A percentile compares a stretch with the other conserved stretches of the same genome.
Evolutionary conservation across 352 stramenopile species (phyloP).

Genomic region (Lagenidium giganteum): DNA sequence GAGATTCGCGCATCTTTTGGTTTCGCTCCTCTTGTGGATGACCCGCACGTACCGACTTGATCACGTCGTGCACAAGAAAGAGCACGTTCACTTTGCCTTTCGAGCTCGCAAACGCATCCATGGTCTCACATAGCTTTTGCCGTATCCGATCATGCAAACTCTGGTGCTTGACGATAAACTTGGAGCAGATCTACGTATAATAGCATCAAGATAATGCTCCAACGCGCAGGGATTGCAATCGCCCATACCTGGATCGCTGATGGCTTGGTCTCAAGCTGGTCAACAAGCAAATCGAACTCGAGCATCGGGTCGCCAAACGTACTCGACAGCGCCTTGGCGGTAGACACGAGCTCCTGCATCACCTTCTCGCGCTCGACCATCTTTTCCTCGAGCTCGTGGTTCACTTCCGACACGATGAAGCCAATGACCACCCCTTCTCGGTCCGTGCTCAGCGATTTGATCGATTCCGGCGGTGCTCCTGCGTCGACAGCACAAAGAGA

Average conservation of each 20-base stretch:
- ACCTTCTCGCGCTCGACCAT: slow-evolving; percentile 64
- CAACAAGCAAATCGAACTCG: slow-evolving; percentile 80
- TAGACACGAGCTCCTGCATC: slow-evolving; percentile 76
- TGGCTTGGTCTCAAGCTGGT: slow-evolving; percentile 81
- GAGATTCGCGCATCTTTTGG: slow-evolving; percentile 66
- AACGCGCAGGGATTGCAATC: not conserved
- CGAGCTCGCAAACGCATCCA: slow-evolving; percentile 50
- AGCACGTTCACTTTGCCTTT: slow-evolving; percentile 77
- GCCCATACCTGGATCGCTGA: slow-evolving; percentile 69
- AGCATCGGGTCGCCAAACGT: slow-evolving; percentile 83
- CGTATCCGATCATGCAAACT: slow-evolving; percentile 65
- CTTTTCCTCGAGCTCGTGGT: slow-evolving; percentile 80
- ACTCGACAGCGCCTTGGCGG: slow-evolving; percentile 68
- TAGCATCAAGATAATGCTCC: not conserved
- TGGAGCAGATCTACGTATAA: slow-evolving; percentile 56
- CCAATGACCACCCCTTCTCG: slow-evolving; percentile 80
- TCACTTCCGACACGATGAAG: slow-evolving; percentile 85
- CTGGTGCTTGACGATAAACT: slow-evolving; percentile 81
- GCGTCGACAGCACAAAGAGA: slow-evolving; percentile 2
- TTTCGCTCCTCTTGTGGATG: slow-evolving; percentile 72
- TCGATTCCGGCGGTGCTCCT: slow-evolving; percentile 74
- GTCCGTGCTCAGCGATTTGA: slow-evolving; percentile 83
- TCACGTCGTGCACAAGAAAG: slow-evolving; percentile 80
- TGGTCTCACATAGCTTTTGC: slow-evolving; percentile 56
- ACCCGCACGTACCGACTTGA: slow-evolving; percentile 67